Base-by-base conservation (phyloP, 2,329 filamentous ascomycete genomes). In the Alternaria consortialis region DNA sequence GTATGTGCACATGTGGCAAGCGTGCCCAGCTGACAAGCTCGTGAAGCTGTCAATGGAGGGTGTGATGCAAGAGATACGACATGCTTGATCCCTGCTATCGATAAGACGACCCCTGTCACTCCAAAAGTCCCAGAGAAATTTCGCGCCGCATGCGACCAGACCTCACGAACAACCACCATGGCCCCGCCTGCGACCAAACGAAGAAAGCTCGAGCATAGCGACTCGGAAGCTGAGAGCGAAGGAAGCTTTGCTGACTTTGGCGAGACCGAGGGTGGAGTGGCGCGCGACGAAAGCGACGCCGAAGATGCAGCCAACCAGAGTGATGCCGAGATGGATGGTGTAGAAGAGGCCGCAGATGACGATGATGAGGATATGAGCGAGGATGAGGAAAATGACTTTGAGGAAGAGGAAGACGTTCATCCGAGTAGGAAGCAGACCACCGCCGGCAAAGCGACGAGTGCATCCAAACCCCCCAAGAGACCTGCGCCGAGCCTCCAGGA, bases 141-240 rank as follows among this genome's bases (percentile, higher is more conserved):
- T 64, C 59, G 60, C 60, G 56, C 42, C 54, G 53, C 63, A 56
- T 55, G 46, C 53, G 56, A 58, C 29, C 31, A 39, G 48, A 58
- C 37, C 31, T 13, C 46, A 59, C 50, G 23, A 44, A 60, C 54
- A 43, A 64, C 53, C 51, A 72, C 51, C 53, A 80, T 79, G 77
- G 72, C 72, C 54, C 69, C 71, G 39, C 77, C 76, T 53, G 75
- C 76, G 39, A 75, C 77, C 5, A 84, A 85, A 68, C 75, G 82
- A 68, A 81, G 83, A 69, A 84, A 83, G 70, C 71, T 84, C 34
- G 81, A 80, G 64, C 77, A 80, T 63, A 73, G 69, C 55, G 74
- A 63, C 60, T 70, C 65, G 44, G 74, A 75, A 58, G 70, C 56
- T 27, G 60, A 69, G 12, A 74, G 70, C 23, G 71, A 74, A 55